Conservation (phyloP, 176 grass and related monocot species). For the Elymus sibiricus region DNA sequence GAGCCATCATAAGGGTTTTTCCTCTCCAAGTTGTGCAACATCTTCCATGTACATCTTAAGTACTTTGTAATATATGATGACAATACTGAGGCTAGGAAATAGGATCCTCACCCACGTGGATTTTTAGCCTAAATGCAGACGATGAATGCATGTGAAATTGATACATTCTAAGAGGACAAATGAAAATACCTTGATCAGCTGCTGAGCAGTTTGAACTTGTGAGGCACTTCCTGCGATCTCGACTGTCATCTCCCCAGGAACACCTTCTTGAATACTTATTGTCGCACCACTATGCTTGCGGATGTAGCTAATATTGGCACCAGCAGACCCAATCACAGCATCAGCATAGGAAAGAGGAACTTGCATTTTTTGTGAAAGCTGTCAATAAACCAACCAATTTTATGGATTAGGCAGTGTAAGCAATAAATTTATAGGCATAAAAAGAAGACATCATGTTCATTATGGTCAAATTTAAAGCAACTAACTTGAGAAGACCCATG, state of each 20-base stretch:
- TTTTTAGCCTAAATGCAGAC: not conserved
- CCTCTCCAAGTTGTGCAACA: not conserved
- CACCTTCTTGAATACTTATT: slow-evolving; percentile 95
- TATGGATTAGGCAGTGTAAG: not conserved
- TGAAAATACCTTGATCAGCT: slow-evolving; percentile 75
- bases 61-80: not conserved
- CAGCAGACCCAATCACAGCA: slow-evolving; percentile 90
- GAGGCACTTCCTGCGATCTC: slow-evolving; percentile 79
- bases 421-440: not conserved
- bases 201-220: slow-evolving; percentile 96
- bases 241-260: slow-evolving; percentile 93
- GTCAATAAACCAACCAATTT: slow-evolving; percentile 21
- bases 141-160: not conserved
- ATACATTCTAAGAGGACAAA: slow-evolving; percentile 8
- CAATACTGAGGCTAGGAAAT: not conserved
- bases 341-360: slow-evolving; percentile 93
- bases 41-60: not conserved
- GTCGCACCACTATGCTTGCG: slow-evolving; percentile 93
- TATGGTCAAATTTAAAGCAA: slow-evolving; percentile 14
- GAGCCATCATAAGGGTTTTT: not conserved
- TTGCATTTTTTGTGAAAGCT: slow-evolving; percentile 90
- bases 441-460: slow-evolving; percentile 14
- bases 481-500: slow-evolving; percentile 66
- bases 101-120: not conserved
- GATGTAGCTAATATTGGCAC: slow-evolving; percentile 92